Percentiles rank a stretch among this genome's conserved stretches.
Conservation (phyloP, 2,329 filamentous ascomycete genomes). For the Aspergillus chevalieri region DNA sequence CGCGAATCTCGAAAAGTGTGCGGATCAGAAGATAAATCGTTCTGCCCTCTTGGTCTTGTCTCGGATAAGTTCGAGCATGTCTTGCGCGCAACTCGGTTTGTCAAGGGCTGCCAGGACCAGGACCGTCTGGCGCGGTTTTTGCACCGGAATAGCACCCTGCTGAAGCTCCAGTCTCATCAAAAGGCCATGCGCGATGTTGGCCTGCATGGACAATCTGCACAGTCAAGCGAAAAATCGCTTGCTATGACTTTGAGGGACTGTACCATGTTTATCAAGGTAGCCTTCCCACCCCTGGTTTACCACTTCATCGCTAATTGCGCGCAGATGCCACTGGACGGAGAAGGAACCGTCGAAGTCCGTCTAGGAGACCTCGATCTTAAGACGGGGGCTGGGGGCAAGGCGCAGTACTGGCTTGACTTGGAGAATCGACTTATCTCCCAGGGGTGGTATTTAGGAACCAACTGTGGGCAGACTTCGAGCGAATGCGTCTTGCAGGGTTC, state of each 20-base stretch:
- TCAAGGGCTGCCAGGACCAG: slow-evolving; percentile 35
- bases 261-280: slow-evolving; percentile 63
- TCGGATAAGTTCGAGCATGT: slow-evolving; percentile 42
- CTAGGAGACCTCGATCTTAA: slow-evolving; percentile 76
- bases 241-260: slow-evolving; percentile 80
- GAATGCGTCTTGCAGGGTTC: slow-evolving; percentile 27
- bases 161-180: slow-evolving; percentile 31
- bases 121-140: slow-evolving; percentile 27
- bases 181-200: slow-evolving; percentile 29
- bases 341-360: slow-evolving; percentile 39
- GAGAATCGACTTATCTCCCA: slow-evolving; percentile 59
- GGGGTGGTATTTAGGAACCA: slow-evolving; percentile 58
- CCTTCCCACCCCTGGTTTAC: not conserved
- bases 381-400: slow-evolving; percentile 57
- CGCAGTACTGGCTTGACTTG: slow-evolving; percentile 60
- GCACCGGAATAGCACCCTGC: slow-evolving; percentile 28
- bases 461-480: slow-evolving; percentile 22
- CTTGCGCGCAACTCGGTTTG: slow-evolving; percentile 35
- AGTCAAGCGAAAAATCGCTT: slow-evolving; percentile 50
- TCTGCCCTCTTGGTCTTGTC: slow-evolving; percentile 62
- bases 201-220: slow-evolving; percentile 28
- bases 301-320: no score
- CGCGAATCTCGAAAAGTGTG: slow-evolving; percentile 25
- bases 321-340: slow-evolving; percentile 26
- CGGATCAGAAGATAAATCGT: slow-evolving; percentile 33